phyloP scores from a whole-genome alignment of 768 basidiomycete genomes.

The Amanita muscaria region DNA sequence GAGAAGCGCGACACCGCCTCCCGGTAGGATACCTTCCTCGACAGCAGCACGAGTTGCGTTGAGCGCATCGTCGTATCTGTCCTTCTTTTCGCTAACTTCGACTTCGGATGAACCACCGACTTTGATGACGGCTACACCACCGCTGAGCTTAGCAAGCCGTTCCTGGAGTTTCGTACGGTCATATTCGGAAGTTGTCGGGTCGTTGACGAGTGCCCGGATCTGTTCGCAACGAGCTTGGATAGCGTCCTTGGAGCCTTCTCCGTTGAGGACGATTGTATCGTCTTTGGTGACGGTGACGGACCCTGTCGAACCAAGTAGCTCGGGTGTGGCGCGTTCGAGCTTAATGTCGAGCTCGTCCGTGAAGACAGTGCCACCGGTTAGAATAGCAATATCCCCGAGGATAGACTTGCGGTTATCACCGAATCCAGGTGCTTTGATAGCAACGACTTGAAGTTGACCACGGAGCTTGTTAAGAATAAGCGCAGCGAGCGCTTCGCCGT shows the following conservation, averaged over 20 bases:
- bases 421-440: slow-evolving; percentile 96
- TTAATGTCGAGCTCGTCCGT: slow-evolving; percentile 96
- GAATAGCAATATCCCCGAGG: slow-evolving; percentile 93
- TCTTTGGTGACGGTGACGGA: slow-evolving; percentile 95
- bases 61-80: slow-evolving; percentile 92
- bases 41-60: slow-evolving; percentile 98
- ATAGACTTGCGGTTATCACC: slow-evolving; percentile 99
- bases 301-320: slow-evolving; percentile 87
- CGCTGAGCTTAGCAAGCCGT: slow-evolving; percentile 90
- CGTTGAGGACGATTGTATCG: slow-evolving; percentile 94
- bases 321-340: slow-evolving; percentile 81
- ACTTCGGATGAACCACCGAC: slow-evolving; percentile 92
- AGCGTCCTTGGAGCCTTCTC: slow-evolving; percentile 81
- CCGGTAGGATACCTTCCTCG: slow-evolving; percentile 96
- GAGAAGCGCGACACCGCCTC: slow-evolving; percentile 89
- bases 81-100: slow-evolving; percentile 99
- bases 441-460: slow-evolving; percentile 89
- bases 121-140: slow-evolving; percentile 97
- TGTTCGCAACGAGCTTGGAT: slow-evolving; percentile 95
- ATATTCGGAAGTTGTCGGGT: slow-evolving; percentile 83
- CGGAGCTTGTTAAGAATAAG: slow-evolving; percentile 99
- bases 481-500: slow-evolving; percentile 95
- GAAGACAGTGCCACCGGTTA: slow-evolving; percentile 97
- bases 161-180: slow-evolving; percentile 95
- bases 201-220: slow-evolving; percentile 75